phyloP scores from a whole-genome alignment of 2,329 filamentous ascomycete species.

The Sodiomyces alkalinus region DNA sequence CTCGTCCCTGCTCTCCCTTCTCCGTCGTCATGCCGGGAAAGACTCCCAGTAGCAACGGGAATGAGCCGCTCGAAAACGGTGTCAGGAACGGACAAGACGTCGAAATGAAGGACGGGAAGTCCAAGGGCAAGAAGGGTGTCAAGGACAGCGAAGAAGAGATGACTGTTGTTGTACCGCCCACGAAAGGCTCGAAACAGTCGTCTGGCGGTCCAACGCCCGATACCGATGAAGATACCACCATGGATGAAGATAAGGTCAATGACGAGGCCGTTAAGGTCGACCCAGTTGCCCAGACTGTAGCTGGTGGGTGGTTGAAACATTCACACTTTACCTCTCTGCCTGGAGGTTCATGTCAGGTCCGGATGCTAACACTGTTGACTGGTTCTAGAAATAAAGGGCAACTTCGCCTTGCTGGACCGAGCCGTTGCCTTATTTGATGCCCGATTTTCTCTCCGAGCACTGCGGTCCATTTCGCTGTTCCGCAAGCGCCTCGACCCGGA shows the following conservation, averaged over 20 bases:
- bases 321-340: neutral
- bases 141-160: conserved; percentile 65
- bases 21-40: conserved; percentile 49
- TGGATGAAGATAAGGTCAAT: conserved; percentile 41
- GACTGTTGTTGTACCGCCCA: conserved; percentile 65
- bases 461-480: conserved; percentile 89
- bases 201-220: conserved; percentile 41
- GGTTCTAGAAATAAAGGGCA: conserved; percentile 74
- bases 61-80: conserved; percentile 54
- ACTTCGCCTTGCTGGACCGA: conserved; percentile 81
- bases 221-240: conserved; percentile 54
- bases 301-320: conserved; percentile 30
- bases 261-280: conserved; percentile 42
- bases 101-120: conserved; percentile 58
- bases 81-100: conserved; percentile 52
- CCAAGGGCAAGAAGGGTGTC: conserved; percentile 45
- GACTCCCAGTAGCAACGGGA: conserved; percentile 57
- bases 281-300: conserved; percentile 41
- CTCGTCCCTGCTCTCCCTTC: no score
- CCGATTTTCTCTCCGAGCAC: conserved; percentile 83
- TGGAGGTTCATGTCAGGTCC: neutral
- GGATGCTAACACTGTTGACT: conserved; percentile 5
- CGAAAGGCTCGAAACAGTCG: conserved; percentile 46
- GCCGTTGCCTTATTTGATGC: conserved; percentile 88
- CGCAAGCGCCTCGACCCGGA: conserved; percentile 80